These are phyloP conservation scores for Musa acuminata DNA, from an alignment of 176 grass and related monocot species.

Conservation along the genomic window DNA sequence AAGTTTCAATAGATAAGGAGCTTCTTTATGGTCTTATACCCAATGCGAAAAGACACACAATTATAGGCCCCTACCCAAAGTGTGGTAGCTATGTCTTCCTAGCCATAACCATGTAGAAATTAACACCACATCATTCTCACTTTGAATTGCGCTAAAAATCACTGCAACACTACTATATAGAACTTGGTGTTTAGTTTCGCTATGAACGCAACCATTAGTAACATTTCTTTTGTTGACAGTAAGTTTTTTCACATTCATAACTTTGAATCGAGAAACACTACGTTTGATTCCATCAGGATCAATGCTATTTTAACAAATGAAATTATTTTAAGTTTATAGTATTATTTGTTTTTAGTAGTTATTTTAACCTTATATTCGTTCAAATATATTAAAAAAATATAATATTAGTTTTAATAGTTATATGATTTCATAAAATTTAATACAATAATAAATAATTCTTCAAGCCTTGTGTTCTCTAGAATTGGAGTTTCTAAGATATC, in stretches of 20 bases:
- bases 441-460: no score
- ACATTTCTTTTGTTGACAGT: slow-evolving; percentile 35
- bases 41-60: slow-evolving; percentile 33
- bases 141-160: background rate
- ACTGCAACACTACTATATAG: background rate
- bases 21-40: slow-evolving; percentile 30
- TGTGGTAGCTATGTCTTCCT: background rate
- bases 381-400: no score
- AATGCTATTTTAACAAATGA: slow-evolving; percentile 21
- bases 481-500: no score
- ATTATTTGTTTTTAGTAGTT: no score
- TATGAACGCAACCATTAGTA: slow-evolving; percentile 15
- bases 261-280: slow-evolving; percentile 28
- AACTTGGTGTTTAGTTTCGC: background rate
- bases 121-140: background rate
- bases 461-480: no score
- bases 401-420: no score
- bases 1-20: no score
- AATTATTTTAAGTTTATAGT: no score
- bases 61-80: slow-evolving; percentile 45
- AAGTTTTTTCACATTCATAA: slow-evolving; percentile 79
- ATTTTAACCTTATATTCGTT: no score
- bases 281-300: slow-evolving; percentile 42
- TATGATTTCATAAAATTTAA: no score
- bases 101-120: no score